Evolutionary conservation across 176 grass and related monocot genomes (phyloP), one percentile per base, ranked within the genome.

Genomic region (Alopecurus myosuroides): DNA sequence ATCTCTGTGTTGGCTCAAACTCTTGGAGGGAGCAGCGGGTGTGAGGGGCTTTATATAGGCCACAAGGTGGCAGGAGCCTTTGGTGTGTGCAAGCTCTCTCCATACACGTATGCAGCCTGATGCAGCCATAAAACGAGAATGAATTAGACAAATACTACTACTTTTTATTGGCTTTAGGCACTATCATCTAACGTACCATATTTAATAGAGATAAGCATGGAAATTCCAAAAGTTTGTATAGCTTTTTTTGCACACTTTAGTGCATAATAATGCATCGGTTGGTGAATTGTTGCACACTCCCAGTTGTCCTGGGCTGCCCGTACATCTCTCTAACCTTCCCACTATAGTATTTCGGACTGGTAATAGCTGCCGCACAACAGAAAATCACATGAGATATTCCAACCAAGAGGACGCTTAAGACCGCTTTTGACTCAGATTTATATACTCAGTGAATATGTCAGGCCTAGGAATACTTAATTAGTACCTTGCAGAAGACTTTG

Each of bases 31-130:
- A 30, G 51, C 36, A 17, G 63, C 20, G 23, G 52, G 34, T 31
- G 10, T 52, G 18, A 20, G 29, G 23, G 42, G 10, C 25, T 86
- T 86, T 90, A 86, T 90, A 90, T 90, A 82, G 78, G 52, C 42
- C 42, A 36, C 36, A 39, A 40, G 25, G 12, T 65, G 42, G 19
- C 53, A 81, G n/a, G n/a, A n/a, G 22, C 15, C 14, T 1, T 52
- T 28, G 69, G 18, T 55, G 39, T n/a, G 23, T 25, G 26, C 28
- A 46, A 30, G 10, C 50, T 37, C 39, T 37, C 39, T 22, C 42
- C 33, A 77, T 76, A 48, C 64, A 67, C 30, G 37, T 48, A 50
- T 14, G 11, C 17, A 61, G 34, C n/a, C n/a, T 2, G 41, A 57
- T 4, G 40, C 33, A 67, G 4, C 63, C 20, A 66, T 39, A 22